These are phyloP conservation scores for Trichoderma asperelloides DNA, from an alignment of 495 filamentous ascomycete species.

Conservation along the genomic window DNA sequence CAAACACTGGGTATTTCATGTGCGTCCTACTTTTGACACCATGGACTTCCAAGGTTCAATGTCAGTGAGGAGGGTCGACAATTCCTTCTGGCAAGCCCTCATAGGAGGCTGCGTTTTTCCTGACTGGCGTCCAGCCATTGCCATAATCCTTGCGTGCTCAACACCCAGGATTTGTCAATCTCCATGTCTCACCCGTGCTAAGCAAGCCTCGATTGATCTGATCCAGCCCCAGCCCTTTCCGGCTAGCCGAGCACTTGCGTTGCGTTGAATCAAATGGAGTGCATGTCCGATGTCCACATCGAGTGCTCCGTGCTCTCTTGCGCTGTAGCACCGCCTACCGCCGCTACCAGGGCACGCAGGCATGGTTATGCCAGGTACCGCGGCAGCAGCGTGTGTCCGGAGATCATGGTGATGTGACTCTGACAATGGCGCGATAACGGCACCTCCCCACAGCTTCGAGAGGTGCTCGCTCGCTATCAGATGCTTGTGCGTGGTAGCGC, in stretches of 20 bases:
- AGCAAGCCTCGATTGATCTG: neutral
- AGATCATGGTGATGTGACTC: neutral
- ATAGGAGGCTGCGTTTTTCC: neutral
- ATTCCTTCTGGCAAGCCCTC: no score
- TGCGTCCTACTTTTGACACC: no score
- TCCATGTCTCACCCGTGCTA: neutral
- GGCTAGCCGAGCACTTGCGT: neutral
- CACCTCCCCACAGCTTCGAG: neutral
- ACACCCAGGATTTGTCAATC: neutral
- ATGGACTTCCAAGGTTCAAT: no score
- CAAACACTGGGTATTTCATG: neutral
- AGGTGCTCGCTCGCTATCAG: neutral
- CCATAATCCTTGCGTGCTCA: neutral
- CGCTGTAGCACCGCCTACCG: neutral
- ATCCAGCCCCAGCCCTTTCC: neutral
- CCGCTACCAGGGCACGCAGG: neutral
- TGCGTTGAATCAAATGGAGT: neutral
- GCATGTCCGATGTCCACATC: neutral
- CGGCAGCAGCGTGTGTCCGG: neutral
- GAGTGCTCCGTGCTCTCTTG: neutral
- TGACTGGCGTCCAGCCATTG: neutral
- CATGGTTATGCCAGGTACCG: constrained; percentile 1
- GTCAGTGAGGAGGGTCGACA: neutral
- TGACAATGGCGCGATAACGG: neutral
- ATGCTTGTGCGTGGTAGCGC: no score